A percentile compares a stretch with the other conserved stretches of the same genome.
Conservation (phyloP, 2,329 filamentous ascomycete species). For the Metarhizium sp. region DNA sequence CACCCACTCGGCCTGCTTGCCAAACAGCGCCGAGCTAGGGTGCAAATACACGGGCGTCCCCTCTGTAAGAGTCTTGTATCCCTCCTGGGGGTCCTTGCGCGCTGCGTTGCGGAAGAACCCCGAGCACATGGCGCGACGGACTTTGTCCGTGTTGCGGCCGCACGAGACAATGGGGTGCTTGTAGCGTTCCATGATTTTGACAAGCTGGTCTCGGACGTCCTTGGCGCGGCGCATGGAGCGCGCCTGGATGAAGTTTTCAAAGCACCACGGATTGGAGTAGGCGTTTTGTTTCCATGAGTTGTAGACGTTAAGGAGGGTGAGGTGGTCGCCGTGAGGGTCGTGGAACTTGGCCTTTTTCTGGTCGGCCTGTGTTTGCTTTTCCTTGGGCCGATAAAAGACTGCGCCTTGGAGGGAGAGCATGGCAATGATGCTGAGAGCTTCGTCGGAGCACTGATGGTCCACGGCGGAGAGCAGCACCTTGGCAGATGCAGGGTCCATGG, state of each 20-base stretch:
- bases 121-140: slow-evolving; percentile 79
- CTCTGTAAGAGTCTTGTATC: slow-evolving; percentile 95
- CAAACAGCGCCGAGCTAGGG: slow-evolving; percentile 83
- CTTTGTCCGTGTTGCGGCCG: slow-evolving; percentile 76
- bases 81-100: slow-evolving; percentile 90
- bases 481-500: slow-evolving; percentile 88
- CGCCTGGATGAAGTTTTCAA: slow-evolving; percentile 95
- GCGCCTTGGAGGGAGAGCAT: slow-evolving; percentile 84
- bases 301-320: slow-evolving; percentile 93
- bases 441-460: slow-evolving; percentile 82
- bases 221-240: slow-evolving; percentile 80
- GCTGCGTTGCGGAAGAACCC: slow-evolving; percentile 96
- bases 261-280: slow-evolving; percentile 84
- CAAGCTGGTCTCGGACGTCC: slow-evolving; percentile 85
- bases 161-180: slow-evolving; percentile 75
- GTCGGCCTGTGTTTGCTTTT: slow-evolving; percentile 93
- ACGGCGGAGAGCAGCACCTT: slow-evolving; percentile 86
- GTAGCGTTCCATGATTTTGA: slow-evolving; percentile 90
- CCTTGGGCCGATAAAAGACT: slow-evolving; percentile 92
- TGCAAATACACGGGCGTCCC: slow-evolving; percentile 93
- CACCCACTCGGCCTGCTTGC: slow-evolving; percentile 93
- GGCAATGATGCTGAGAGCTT: slow-evolving; percentile 87
- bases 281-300: slow-evolving; percentile 88
- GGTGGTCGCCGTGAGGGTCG: slow-evolving; percentile 86
- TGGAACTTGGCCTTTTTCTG: slow-evolving; percentile 98